Base-by-base conservation (phyloP, 495 filamentous ascomycete species). In the Xylaria curta region DNA sequence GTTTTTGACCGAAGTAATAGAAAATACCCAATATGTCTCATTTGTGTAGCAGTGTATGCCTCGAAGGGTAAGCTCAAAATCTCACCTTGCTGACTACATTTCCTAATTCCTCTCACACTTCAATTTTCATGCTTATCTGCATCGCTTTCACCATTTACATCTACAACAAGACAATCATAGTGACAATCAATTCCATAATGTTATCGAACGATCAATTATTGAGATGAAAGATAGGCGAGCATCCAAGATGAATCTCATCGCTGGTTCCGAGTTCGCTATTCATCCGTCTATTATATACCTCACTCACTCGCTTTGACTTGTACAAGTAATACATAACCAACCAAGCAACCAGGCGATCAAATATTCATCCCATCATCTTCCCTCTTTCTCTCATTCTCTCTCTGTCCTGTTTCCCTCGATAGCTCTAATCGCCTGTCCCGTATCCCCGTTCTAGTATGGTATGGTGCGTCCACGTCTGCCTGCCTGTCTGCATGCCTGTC, bases 261-360 rank as follows among this genome's bases (percentile, higher is more conserved):
- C 53, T 28, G 24, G n/a, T 54, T 54, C 51, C 3, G 10, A n/a
- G 51, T 54, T 56, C 26, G 26, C 53, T 56, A 56, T 26, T 15
- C 12, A 53, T 26, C 10, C 5, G 28, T 56, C 53, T 31, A 56
- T 56, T 56, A 56, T 56, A 56, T 56, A 56, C 24, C 53, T 56
- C 13, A 17, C 53, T 56, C 13, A 17, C 53, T 56, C 26, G 53
- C 53, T 56, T 28, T 56, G 26, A 13, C 26, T 56, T 56, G n/a
- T 56, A 56, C 4, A 53, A 24, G 49, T 26, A 31, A 28, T 1
- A 31, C 53, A 31, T 31, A 56, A 56, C 26, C 53, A 31, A 56
- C 26, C 13, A 28, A 26, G 0, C 47, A 51, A n/a, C 7, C 24
- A 7, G 28, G 5, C 51, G 13, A 8, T 21, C 21, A 8, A 7